Conservation (phyloP, 257 asterid genomes). For the Solanum gracilifrons region DNA sequence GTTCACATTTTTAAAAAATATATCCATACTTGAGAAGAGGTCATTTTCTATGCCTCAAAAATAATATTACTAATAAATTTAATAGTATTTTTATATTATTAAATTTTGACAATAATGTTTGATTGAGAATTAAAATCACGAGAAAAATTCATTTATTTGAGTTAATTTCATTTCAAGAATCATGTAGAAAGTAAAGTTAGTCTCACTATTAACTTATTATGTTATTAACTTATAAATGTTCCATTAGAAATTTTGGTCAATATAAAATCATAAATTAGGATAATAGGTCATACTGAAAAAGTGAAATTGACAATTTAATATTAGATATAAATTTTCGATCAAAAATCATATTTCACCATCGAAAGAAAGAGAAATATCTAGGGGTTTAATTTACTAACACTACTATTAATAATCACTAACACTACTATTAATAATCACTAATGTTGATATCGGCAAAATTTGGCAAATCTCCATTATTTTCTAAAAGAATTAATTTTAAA, state of each 20-base stretch:
- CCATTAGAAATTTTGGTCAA: too few relatives aligned
- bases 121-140: not conserved
- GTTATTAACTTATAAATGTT: too few relatives aligned
- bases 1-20: accelerated
- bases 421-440: too few relatives aligned
- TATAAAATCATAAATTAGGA: too few relatives aligned
- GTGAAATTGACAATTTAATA: too few relatives aligned
- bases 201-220: not conserved
- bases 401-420: too few relatives aligned
- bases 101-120: not conserved
- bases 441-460: too few relatives aligned
- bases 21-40: not conserved
- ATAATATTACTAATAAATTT: not conserved
- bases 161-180: not conserved
- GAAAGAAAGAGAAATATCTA: too few relatives aligned
- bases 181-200: not conserved
- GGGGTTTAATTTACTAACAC: too few relatives aligned
- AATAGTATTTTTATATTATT: not conserved
- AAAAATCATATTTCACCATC: too few relatives aligned
- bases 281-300: not conserved
- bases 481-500: too few relatives aligned
- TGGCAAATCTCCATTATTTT: not conserved
- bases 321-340: too few relatives aligned
- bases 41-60: not conserved
- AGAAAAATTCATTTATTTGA: not conserved